Conservation (phyloP, 805 yeast genomes). For the Candida methanosorbosa region DNA sequence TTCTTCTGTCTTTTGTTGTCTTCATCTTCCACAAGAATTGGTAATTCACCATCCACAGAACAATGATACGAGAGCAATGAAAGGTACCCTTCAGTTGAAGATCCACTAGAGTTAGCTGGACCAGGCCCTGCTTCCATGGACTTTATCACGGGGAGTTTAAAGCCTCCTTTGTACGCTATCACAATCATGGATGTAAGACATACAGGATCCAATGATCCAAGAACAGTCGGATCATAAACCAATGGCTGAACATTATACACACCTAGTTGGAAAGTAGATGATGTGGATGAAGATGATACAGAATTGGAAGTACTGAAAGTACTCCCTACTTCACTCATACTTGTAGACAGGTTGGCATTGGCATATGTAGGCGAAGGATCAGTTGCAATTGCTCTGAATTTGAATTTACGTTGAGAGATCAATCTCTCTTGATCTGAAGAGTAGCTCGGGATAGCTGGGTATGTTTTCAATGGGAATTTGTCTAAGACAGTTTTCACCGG, state of each 20-base stretch:
- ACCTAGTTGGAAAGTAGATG: slow-evolving; percentile 40
- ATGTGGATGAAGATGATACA: too few species aligned
- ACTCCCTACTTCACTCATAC: too few species aligned
- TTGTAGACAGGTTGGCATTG: too few species aligned
- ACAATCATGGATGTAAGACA: slow-evolving; percentile 40
- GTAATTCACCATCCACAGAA: slow-evolving; percentile 40
- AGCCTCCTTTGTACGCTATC: slow-evolving; percentile 33
- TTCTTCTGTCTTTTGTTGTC: slow-evolving; percentile 20
- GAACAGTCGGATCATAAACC: slow-evolving; percentile 16
- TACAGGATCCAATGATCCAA: slow-evolving; percentile 50
- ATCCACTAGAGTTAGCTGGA: background rate
- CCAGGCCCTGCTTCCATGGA: background rate
- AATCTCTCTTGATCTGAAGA: slow-evolving; percentile 4
- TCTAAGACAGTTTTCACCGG: slow-evolving; percentile 38
- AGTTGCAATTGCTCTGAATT: slow-evolving; percentile 8
- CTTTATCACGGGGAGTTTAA: slow-evolving; percentile 31
- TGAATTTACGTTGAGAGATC: slow-evolving; percentile 15
- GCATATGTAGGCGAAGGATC: too few species aligned
- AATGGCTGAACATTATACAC: slow-evolving; percentile 37
- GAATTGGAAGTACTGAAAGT: too few species aligned
- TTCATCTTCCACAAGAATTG: slow-evolving; percentile 46
- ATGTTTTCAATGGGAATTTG: slow-evolving; percentile 39
- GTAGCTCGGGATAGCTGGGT: slow-evolving; percentile 24
- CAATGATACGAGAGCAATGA: slow-evolving; percentile 40
- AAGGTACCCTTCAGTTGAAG: slow-evolving; percentile 22